These are phyloP conservation scores for Cardamine resedifolia DNA, from an alignment of 345 rosid species.

Conservation along the genomic window DNA sequence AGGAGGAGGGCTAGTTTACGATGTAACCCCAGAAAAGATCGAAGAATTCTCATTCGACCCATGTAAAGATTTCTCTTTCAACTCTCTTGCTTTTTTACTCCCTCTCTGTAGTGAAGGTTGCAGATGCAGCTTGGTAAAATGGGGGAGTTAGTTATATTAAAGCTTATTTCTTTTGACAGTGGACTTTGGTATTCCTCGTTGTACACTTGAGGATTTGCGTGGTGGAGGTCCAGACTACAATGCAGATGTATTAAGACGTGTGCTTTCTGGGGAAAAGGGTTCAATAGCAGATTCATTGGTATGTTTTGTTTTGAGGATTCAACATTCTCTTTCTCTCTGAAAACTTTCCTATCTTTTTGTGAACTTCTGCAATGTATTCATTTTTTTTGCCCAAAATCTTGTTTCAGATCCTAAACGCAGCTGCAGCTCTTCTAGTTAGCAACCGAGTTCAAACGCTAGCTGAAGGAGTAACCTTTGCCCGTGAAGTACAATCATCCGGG, in stretches of 20 bases:
- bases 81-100: background rate
- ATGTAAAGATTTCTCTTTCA: conserved; percentile 44
- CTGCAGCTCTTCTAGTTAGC: conserved; percentile 80
- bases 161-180: conserved; percentile 44
- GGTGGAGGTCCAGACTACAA: conserved; percentile 86
- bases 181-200: conserved; percentile 91
- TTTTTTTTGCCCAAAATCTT: background rate
- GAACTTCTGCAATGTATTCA: background rate
- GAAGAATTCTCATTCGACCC: conserved; percentile 86
- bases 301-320: conserved; percentile 31
- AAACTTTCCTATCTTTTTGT: background rate
- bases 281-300: conserved; percentile 85
- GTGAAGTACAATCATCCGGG: conserved; percentile 76
- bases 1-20: conserved; percentile 79
- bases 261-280: conserved; percentile 78
- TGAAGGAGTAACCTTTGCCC: conserved; percentile 75
- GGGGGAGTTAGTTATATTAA: background rate
- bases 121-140: conserved; percentile 3
- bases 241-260: conserved; percentile 60
- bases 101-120: background rate
- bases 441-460: conserved; percentile 54
- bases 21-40: conserved; percentile 65
- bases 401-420: conserved; percentile 84
- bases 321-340: background rate
- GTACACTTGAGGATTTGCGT: conserved; percentile 66